A percentile compares a stretch with the other conserved stretches of the same genome.
Conservation (phyloP, 2,329 filamentous ascomycete species). For the Xylariaceae sp. region DNA sequence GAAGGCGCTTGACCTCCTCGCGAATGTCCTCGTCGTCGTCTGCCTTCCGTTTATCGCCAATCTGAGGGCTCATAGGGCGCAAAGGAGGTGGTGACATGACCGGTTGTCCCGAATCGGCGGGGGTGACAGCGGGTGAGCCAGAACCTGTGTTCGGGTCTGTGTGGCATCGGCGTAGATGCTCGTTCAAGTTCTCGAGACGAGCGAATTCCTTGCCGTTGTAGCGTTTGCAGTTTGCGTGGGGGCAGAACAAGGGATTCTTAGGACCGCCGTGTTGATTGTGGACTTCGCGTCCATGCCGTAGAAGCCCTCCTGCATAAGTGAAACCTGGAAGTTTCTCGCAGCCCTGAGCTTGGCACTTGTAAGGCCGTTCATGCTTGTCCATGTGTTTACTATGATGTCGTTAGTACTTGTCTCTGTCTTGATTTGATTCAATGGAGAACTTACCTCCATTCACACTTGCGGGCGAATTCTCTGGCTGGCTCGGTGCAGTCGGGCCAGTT, state of each 20-base stretch:
- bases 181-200: slow-evolving; percentile 87
- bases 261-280: slow-evolving; percentile 87
- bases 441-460: slow-evolving; percentile 94
- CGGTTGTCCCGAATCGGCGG: neutral
- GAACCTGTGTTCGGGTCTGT: slow-evolving; percentile 32
- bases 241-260: slow-evolving; percentile 83
- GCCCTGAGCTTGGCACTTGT: slow-evolving; percentile 75
- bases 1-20: slow-evolving; percentile 63
- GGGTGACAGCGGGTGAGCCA: slow-evolving; percentile 9
- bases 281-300: slow-evolving; percentile 89
- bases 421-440: slow-evolving; percentile 33
- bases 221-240: slow-evolving; percentile 82
- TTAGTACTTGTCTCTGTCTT: slow-evolving; percentile 7
- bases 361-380: slow-evolving; percentile 95
- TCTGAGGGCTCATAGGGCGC: slow-evolving; percentile 7
- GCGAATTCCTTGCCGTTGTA: slow-evolving; percentile 85
- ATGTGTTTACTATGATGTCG: slow-evolving; percentile 75
- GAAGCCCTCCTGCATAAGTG: slow-evolving; percentile 86
- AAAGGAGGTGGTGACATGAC: neutral
- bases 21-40: slow-evolving; percentile 46
- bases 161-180: slow-evolving; percentile 90
- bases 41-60: slow-evolving; percentile 46
- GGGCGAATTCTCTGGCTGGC: slow-evolving; percentile 58
- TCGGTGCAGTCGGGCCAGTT: slow-evolving; percentile 65
- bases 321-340: slow-evolving; percentile 93